phyloP scores from a whole-genome alignment of 305 asterid species.

The Ilex paraguariensis region DNA sequence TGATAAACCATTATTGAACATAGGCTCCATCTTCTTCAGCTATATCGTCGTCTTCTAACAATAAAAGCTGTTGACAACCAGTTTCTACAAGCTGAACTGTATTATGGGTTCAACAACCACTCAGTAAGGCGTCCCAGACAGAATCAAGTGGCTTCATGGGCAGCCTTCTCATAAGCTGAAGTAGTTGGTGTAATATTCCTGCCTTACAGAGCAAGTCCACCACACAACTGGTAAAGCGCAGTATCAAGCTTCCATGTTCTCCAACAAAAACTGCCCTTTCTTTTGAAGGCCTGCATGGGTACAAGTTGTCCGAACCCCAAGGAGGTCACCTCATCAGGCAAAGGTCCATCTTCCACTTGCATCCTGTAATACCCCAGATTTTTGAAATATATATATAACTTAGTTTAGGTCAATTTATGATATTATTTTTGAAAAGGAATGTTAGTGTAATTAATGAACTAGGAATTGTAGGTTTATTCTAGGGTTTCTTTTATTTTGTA shows the following conservation, averaged over 20 bases:
- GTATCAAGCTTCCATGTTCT: constrained; percentile 27
- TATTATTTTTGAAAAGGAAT: no score
- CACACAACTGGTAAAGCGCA: constrained; percentile 31
- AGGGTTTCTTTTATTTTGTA: no score
- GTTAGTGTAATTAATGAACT: no score
- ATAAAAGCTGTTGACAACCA: constrained; percentile 30
- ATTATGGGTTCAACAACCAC: constrained; percentile 30
- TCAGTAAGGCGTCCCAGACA: constrained; percentile 40
- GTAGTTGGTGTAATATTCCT: constrained; percentile 25
- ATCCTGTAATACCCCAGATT: not conserved
- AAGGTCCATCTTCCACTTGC: constrained; percentile 27
- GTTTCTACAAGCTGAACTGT: constrained; percentile 31
- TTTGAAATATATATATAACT: no score
- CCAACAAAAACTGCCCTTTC: constrained; percentile 27
- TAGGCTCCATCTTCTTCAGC: constrained; percentile 37
- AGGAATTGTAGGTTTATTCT: no score
- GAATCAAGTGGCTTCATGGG: constrained; percentile 39
- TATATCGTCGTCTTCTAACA: constrained; percentile 23
- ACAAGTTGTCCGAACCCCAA: constrained; percentile 34
- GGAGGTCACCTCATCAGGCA: constrained; percentile 30
- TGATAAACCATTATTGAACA: constrained; percentile 25
- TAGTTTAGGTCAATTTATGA: no score
- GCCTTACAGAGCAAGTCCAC: constrained; percentile 34
- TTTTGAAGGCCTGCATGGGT: constrained; percentile 30
- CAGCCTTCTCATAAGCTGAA: constrained; percentile 31